phyloP scores from a whole-genome alignment of 176 grass and related monocot genomes.

The Chrysopogon serrulatus region DNA sequence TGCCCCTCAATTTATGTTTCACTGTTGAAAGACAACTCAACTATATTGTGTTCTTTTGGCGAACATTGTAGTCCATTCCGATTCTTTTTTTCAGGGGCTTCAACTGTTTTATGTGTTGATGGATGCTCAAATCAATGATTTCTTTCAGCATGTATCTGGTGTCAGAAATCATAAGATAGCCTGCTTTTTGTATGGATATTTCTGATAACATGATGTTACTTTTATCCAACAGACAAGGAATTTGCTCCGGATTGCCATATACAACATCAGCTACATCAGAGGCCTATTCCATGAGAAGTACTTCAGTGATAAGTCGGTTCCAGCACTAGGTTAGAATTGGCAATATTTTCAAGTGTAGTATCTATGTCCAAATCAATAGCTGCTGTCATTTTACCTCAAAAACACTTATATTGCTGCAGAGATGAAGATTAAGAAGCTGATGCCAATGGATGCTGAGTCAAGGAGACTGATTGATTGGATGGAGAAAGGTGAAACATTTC shows the following conservation, averaged over 20 bases:
- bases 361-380: neutral
- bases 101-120: conserved; percentile 11
- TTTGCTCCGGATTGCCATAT: conserved; percentile 96
- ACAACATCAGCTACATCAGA: conserved; percentile 98
- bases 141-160: neutral
- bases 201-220: neutral
- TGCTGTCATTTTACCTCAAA: neutral
- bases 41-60: neutral
- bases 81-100: neutral
- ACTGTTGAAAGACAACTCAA: neutral
- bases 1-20: neutral
- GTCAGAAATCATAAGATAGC: neutral
- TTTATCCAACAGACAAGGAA: conserved; percentile 81
- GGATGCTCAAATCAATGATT: neutral
- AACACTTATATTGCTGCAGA: conserved; percentile 40
- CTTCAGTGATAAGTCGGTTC: conserved; percentile 98
- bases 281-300: conserved; percentile 97
- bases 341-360: neutral
- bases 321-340: conserved; percentile 67
- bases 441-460: conserved; percentile 93
- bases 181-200: neutral
- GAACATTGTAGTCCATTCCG: neutral
- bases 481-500: conserved; percentile 81
- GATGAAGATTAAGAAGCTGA: conserved; percentile 99
- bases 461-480: conserved; percentile 97